Evolutionary conservation across 768 basidiomycete species (phyloP).

Genomic region (Termitomyces sp.): DNA sequence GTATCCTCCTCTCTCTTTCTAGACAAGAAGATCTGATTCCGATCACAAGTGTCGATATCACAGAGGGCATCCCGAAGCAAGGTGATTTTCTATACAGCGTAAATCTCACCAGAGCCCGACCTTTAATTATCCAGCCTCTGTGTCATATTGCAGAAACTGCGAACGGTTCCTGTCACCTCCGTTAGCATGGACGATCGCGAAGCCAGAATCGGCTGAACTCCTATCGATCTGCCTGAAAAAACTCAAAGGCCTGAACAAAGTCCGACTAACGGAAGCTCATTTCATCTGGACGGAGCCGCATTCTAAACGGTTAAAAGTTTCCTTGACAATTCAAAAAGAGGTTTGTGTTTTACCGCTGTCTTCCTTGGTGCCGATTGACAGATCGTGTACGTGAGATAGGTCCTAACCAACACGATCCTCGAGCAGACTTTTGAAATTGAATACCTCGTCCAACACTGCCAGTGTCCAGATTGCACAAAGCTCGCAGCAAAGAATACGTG

Average conservation of each 20-base stretch:
- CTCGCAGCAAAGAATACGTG: constrained; percentile 98
- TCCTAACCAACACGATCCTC: constrained; percentile 89
- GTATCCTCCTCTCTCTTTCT: constrained; percentile 16
- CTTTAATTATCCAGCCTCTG: constrained; percentile 49
- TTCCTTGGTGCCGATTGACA: neutral
- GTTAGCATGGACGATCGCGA: constrained; percentile 75
- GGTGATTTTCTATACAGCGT: constrained; percentile 34
- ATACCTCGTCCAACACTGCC: constrained; percentile 90
- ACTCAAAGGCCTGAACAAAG: constrained; percentile 89
- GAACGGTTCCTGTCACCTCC: constrained; percentile 95
- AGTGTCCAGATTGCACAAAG: constrained; percentile 91
- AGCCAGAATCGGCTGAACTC: constrained; percentile 89
- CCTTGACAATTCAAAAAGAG: constrained; percentile 98
- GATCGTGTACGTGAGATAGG: constrained; percentile 34
- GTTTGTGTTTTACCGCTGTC: constrained; percentile 34
- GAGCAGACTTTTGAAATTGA: constrained; percentile 98
- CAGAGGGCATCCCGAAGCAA: constrained; percentile 96
- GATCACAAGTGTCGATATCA: constrained; percentile 73
- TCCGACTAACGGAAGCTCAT: constrained; percentile 95
- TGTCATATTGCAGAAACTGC: constrained; percentile 94
- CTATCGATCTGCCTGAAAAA: constrained; percentile 93
- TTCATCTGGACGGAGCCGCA: constrained; percentile 99
- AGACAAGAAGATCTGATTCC: neutral
- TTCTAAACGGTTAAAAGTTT: constrained; percentile 87
- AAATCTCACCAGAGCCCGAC: neutral